These are phyloP conservation scores for Tricholoma terreum DNA, from an alignment of 768 basidiomycete genomes.

Conservation along the genomic window DNA sequence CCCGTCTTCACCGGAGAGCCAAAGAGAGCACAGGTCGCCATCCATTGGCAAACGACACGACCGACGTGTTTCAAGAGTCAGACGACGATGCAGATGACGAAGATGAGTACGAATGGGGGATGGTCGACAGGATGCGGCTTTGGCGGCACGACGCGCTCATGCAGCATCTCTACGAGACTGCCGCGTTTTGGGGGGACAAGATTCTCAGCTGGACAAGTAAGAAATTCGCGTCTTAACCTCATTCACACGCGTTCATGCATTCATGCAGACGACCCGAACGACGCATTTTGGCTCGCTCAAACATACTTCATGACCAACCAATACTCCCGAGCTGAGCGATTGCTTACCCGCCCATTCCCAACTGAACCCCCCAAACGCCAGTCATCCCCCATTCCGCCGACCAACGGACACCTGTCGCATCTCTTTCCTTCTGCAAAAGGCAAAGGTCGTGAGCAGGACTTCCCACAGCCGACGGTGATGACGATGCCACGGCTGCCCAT, in stretches of 20 bases:
- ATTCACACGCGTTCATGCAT: not conserved
- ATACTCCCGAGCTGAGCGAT: slow-evolving; percentile 88
- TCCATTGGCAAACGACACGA: slow-evolving; percentile 75
- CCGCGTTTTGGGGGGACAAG: slow-evolving; percentile 98
- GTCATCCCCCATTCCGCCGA: slow-evolving; percentile 29
- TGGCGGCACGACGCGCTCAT: slow-evolving; percentile 98
- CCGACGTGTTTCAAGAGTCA: slow-evolving; percentile 72
- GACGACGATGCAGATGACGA: slow-evolving; percentile 58
- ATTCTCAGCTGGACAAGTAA: slow-evolving; percentile 93
- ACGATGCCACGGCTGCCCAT: slow-evolving; percentile 59
- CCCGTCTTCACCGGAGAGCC: slow-evolving; percentile 50
- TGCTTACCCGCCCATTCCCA: slow-evolving; percentile 86
- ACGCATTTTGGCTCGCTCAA: slow-evolving; percentile 99
- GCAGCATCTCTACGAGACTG: slow-evolving; percentile 97
- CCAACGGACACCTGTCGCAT: slow-evolving; percentile 40
- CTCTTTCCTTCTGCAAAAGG: slow-evolving; percentile 44
- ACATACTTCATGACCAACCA: slow-evolving; percentile 95
- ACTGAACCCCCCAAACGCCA: slow-evolving; percentile 42
- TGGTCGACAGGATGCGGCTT: slow-evolving; percentile 92
- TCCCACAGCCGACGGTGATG: slow-evolving; percentile 26
- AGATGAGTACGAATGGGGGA: slow-evolving; percentile 70
- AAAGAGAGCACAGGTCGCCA: slow-evolving; percentile 57
- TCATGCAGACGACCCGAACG: slow-evolving; percentile 82
- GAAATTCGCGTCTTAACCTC: slow-evolving; percentile 26
- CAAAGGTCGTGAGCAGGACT: slow-evolving; percentile 57